A percentile compares a stretch with the other conserved stretches of the same genome.
Conservation (phyloP, 352 stramenopile genomes). For the Phytophthora boehmeriae region DNA sequence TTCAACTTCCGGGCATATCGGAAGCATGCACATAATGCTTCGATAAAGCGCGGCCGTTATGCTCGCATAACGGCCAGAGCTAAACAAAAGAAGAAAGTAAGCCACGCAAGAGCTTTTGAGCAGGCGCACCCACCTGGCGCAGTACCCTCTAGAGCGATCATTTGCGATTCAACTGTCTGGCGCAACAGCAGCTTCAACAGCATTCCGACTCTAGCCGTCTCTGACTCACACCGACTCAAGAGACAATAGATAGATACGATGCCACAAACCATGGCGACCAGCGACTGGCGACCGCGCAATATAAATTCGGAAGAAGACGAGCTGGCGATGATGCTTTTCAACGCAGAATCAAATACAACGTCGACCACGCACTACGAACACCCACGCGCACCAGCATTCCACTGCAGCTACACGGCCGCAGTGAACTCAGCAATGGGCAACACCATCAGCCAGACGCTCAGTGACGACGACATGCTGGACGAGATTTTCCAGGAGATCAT, state of each 20-base stretch:
- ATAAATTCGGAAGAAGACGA: slow-evolving; percentile 25
- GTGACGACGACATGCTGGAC: slow-evolving; percentile 49
- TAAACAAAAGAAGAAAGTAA: neutral
- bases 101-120: neutral
- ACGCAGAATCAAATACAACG: slow-evolving; percentile 13
- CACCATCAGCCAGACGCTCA: slow-evolving; percentile 30
- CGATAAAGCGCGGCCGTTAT: neutral
- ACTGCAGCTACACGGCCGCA: slow-evolving; percentile 4
- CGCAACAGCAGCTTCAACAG: slow-evolving; percentile 16
- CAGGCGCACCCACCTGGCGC: neutral
- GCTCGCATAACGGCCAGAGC: too few species aligned
- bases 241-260: slow-evolving; percentile 1
- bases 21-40: neutral
- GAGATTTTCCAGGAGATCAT: slow-evolving; percentile 53
- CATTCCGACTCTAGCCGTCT: too few species aligned
- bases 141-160: slow-evolving; percentile 14
- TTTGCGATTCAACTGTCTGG: slow-evolving; percentile 38
- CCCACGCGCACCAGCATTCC: neutral
- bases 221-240: neutral
- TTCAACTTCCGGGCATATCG: neutral
- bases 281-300: slow-evolving; percentile 33
- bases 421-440: slow-evolving; percentile 6
- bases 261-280: slow-evolving; percentile 15
- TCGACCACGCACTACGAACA: slow-evolving; percentile 11
- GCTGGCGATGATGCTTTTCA: slow-evolving; percentile 38